A percentile compares a stretch with the other conserved stretches of the same genome.
Evolutionary conservation across 495 filamentous ascomycete genomes (phyloP).

Genomic region (Lepraria neglecta): DNA sequence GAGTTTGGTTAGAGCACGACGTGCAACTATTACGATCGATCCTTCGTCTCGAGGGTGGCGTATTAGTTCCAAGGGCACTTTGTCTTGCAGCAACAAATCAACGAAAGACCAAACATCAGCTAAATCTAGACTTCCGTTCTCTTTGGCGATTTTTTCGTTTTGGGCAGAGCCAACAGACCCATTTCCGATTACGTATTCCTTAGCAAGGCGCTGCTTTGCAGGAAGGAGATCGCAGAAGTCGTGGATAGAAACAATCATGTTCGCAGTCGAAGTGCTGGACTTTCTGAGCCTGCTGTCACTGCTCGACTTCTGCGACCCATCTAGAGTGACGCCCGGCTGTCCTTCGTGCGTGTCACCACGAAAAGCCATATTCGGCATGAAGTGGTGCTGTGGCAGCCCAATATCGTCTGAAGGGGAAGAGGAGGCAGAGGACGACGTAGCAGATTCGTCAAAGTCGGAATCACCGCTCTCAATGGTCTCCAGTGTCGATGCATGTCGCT

Average conservation of each 20-base stretch:
- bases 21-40: slow-evolving; percentile 56
- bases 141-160: slow-evolving; percentile 71
- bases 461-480: slow-evolving; percentile 41
- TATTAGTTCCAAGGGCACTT: slow-evolving; percentile 63
- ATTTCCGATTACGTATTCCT: slow-evolving; percentile 80
- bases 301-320: slow-evolving; percentile 52
- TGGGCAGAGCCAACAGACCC: slow-evolving; percentile 71
- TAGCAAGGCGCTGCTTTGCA: slow-evolving; percentile 67
- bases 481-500: slow-evolving; percentile 37
- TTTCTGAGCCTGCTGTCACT: slow-evolving; percentile 35
- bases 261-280: slow-evolving; percentile 34
- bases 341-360: slow-evolving; percentile 42
- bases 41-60: slow-evolving; percentile 43
- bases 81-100: slow-evolving; percentile 66
- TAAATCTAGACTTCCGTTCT: slow-evolving; percentile 64
- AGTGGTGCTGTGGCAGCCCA: slow-evolving; percentile 40
- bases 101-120: slow-evolving; percentile 81
- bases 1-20: slow-evolving; percentile 19
- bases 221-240: slow-evolving; percentile 62
- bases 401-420: slow-evolving; percentile 61
- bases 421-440: slow-evolving; percentile 61
- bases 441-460: slow-evolving; percentile 57
- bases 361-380: slow-evolving; percentile 50
- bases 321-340: slow-evolving; percentile 43
- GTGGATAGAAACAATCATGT: slow-evolving; percentile 63